Conservation (phyloP, 352 stramenopile species). For the Phytophthora podocarpi region DNA sequence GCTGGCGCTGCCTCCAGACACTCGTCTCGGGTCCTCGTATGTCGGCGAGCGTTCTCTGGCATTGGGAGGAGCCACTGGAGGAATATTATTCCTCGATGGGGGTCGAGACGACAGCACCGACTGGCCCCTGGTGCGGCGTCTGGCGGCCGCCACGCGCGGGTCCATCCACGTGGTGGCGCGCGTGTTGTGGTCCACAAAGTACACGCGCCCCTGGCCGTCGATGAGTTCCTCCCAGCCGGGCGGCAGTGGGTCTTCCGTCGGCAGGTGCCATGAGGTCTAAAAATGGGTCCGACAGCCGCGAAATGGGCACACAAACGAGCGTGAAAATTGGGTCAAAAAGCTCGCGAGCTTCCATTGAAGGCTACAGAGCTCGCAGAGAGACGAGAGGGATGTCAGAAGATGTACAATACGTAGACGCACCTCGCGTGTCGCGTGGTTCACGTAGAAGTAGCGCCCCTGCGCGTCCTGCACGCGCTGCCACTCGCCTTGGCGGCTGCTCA, state of each 20-base stretch:
- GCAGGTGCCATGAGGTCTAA: constrained; percentile 84
- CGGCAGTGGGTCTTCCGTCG: constrained; percentile 68
- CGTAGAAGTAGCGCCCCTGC: constrained; percentile 86
- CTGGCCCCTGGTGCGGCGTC: constrained; percentile 22
- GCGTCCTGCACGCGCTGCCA: constrained; percentile 86
- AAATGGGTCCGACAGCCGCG: background rate
- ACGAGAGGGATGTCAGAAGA: background rate
- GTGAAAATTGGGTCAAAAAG: constrained; percentile 1
- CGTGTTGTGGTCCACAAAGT: constrained; percentile 86
- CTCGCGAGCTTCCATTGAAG: background rate
- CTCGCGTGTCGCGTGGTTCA: constrained; percentile 84
- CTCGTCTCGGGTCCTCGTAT: constrained; percentile 23
- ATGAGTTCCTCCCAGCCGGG: constrained; percentile 83
- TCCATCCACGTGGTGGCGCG: constrained; percentile 83
- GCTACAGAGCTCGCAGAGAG: constrained; percentile 2
- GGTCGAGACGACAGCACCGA: constrained; percentile 19
- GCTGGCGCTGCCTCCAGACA: constrained; percentile 12
- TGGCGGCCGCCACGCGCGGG: constrained; percentile 50
- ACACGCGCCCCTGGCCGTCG: constrained; percentile 72
- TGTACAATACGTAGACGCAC: constrained; percentile 34
- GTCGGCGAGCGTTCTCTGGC: constrained; percentile 18
- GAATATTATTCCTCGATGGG: constrained; percentile 1
- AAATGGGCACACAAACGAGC: constrained; percentile 3
- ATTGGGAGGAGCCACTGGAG: background rate
- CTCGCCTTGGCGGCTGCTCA: constrained; percentile 43